Conservation (phyloP, 2,329 filamentous ascomycete species). For the Sclerotinia subarctica region DNA sequence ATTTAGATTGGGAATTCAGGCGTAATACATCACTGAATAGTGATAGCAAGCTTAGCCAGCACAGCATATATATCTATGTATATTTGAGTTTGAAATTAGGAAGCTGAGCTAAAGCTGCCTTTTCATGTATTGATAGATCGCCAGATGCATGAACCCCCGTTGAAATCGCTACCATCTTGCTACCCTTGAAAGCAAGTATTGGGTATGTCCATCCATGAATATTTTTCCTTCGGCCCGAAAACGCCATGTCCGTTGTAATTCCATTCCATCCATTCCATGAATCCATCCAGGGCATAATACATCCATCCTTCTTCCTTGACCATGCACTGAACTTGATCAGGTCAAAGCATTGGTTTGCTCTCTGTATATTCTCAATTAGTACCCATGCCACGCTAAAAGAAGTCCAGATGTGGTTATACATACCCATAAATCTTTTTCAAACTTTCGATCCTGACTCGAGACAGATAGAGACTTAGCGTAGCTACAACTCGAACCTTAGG, state of each 20-base stretch:
- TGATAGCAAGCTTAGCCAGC: background rate
- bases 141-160: background rate
- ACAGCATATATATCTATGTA: background rate
- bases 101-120: background rate
- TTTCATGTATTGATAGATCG: background rate
- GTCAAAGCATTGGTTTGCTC: conserved; percentile 38
- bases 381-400: background rate
- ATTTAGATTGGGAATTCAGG: conserved; percentile 1
- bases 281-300: background rate
- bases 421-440: conserved; percentile 46
- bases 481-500: conserved; percentile 48
- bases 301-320: background rate
- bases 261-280: background rate
- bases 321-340: background rate
- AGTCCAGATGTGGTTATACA: conserved; percentile 19
- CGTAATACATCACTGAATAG: background rate
- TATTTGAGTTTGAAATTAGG: background rate
- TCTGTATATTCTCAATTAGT: conserved; percentile 25
- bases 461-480: conserved; percentile 60
- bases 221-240: background rate
- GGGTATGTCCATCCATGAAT: conserved; percentile 16
- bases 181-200: conserved; percentile 9
- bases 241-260: conserved; percentile 6
- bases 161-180: background rate
- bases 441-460: conserved; percentile 51